Evolutionary conservation across 2,329 filamentous ascomycete species (phyloP).

Genomic region (Sordariomycetes sp.): DNA sequence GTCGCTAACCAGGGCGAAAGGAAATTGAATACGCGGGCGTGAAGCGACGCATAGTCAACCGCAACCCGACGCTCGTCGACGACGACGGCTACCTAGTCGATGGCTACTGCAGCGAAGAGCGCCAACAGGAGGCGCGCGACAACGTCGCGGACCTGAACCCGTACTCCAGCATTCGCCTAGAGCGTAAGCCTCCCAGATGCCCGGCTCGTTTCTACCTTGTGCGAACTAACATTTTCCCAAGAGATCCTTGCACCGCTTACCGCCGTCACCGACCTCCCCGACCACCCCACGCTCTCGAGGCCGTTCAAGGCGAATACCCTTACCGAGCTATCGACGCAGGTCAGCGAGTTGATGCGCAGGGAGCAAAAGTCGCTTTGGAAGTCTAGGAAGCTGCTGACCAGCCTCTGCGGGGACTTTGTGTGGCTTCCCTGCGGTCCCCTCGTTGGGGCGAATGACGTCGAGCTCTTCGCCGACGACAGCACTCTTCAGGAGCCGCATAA

Average conservation of each 20-base stretch:
- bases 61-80: conserved; percentile 60
- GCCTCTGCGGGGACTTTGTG: conserved; percentile 61
- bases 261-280: conserved; percentile 58
- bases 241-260: conserved; percentile 65
- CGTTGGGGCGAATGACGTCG: conserved; percentile 39
- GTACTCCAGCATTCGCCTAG: conserved; percentile 57
- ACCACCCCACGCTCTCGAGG: conserved; percentile 60
- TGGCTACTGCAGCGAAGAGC: conserved; percentile 55
- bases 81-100: conserved; percentile 69
- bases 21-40: conserved; percentile 63
- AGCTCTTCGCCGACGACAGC: conserved; percentile 17
- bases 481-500: neutral
- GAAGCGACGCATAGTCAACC: conserved; percentile 57
- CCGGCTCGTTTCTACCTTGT: neutral
- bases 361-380: conserved; percentile 62
- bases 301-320: conserved; percentile 65
- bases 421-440: conserved; percentile 50
- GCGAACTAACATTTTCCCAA: conserved; percentile 18
- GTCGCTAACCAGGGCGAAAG: conserved; percentile 25
- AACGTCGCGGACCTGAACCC: conserved; percentile 59
- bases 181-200: conserved; percentile 38
- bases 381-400: conserved; percentile 60
- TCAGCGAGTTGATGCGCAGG: conserved; percentile 57
- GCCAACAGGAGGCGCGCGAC: conserved; percentile 44
- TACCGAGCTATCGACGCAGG: conserved; percentile 56